Percentiles rank a stretch among this genome's conserved stretches.
phyloP scores from a whole-genome alignment of 2,329 filamentous ascomycete genomes.

The Fusarium musae region DNA sequence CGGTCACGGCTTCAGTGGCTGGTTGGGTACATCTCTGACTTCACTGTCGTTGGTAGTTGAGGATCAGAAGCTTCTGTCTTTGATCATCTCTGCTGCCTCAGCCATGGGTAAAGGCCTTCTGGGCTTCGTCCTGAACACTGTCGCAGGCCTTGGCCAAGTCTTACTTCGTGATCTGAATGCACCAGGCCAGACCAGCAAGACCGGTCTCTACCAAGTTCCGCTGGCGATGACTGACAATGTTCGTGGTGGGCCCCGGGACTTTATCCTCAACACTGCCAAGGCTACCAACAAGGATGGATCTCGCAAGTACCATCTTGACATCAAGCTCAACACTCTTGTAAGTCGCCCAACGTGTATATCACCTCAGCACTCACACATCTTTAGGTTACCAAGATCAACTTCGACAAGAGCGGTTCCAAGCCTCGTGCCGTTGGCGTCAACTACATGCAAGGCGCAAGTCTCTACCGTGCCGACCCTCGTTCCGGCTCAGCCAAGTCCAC shows the following conservation, averaged over 20 bases:
- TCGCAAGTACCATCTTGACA: conserved; percentile 44
- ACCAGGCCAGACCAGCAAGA: conserved; percentile 30
- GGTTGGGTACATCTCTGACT: conserved; percentile 44
- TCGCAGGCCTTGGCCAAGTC: conserved; percentile 42
- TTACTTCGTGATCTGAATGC: conserved; percentile 45
- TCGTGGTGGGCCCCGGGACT: conserved; percentile 66
- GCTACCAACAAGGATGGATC: conserved; percentile 38
- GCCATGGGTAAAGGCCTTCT: conserved; percentile 43
- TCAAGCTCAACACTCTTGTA: conserved; percentile 44
- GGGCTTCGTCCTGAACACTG: conserved; percentile 25
- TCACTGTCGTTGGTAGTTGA: conserved; percentile 41
- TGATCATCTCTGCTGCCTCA: conserved; percentile 43
- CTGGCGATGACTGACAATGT: conserved; percentile 61
- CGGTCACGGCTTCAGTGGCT: conserved; percentile 57
- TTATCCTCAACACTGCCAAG: conserved; percentile 55
- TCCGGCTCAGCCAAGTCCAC: conserved; percentile 15
- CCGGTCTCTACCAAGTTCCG: conserved; percentile 66
- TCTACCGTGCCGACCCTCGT: conserved; percentile 43
- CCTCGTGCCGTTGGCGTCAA: conserved; percentile 49
- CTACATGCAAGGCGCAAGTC: conserved; percentile 41
- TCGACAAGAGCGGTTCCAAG: conserved; percentile 46
- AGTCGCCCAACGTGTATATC: accelerated
- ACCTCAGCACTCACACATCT: accelerated
- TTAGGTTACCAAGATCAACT: conserved; percentile 50
- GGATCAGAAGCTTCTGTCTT: conserved; percentile 45